phyloP scores from a whole-genome alignment of 1,284 basidiomycete genomes.

The Coniferiporia weirii region DNA sequence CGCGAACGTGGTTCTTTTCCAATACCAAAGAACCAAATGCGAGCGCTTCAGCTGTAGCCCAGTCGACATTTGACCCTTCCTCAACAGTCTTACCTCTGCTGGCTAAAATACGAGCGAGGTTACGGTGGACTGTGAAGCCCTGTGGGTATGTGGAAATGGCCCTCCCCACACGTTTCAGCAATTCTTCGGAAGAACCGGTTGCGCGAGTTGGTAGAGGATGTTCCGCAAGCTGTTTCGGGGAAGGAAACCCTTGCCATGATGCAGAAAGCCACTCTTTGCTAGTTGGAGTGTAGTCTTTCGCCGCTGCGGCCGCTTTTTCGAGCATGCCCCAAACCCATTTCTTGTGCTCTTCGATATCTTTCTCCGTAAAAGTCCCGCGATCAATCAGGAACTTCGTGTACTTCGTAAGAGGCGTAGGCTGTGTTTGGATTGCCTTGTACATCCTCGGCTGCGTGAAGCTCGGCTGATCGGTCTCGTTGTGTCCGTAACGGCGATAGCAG shows the following conservation, averaged over 20 bases:
- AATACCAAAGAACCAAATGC: constrained; percentile 92
- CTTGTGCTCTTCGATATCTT: constrained; percentile 97
- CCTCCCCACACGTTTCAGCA: constrained; percentile 84
- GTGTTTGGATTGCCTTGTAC: constrained; percentile 96
- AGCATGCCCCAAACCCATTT: constrained; percentile 99
- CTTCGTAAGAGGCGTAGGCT: constrained; percentile 87
- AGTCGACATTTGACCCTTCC: constrained; percentile 92
- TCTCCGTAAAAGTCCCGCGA: constrained; percentile 91
- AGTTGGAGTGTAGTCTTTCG: constrained; percentile 93
- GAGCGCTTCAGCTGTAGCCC: constrained; percentile 98
- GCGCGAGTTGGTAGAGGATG: constrained; percentile 83
- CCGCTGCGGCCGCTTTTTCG: constrained; percentile 85
- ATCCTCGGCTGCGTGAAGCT: constrained; percentile 98
- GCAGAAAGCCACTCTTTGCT: constrained; percentile 96
- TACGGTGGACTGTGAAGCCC: constrained; percentile 86
- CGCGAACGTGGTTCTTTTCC: constrained; percentile 91
- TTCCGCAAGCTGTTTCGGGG: constrained; percentile 93
- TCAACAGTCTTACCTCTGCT: constrained; percentile 87
- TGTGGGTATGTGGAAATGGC: constrained; percentile 82
- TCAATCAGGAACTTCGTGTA: constrained; percentile 90
- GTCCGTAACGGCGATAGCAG: constrained; percentile 97
- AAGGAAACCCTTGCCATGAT: constrained; percentile 98
- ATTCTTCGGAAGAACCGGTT: constrained; percentile 78
- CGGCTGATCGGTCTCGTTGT: constrained; percentile 99
- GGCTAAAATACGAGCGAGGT: constrained; percentile 89